Evolutionary conservation across 1,284 basidiomycete genomes (phyloP), one percentile per base, ranked within the genome.

Genomic region (Cutaneotrichosporon spelunceum): DNA sequence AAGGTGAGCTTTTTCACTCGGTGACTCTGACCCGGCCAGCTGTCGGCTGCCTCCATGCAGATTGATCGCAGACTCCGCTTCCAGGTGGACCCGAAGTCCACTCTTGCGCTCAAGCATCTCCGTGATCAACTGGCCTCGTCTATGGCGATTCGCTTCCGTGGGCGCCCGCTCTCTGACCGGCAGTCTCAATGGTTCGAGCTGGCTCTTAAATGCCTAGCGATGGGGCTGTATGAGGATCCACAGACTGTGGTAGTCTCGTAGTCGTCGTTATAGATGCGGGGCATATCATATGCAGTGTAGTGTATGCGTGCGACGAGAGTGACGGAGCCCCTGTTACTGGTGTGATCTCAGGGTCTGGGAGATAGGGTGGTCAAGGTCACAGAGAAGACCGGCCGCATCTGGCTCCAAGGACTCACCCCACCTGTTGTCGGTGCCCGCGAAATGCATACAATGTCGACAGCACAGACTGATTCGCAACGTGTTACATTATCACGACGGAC

Each of bases 11-110:
- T 27, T 14, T 11, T 2, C 9, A 29, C n/a, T 13, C 27, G 16
- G 39, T n/a, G 6, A 44, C 24, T 27, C 47, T 54, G 45, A 39
- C 48, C 27, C 9, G 13, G 70, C 24, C 6, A 95, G 90, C 80
- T 91, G 42, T 81, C 86, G 21, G 86, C 91, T 0, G 83, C 88
- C 62, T 85, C 84, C 11, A 82, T 87, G n/a, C 83, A 85, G 58
- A 83, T 98, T 60, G 95, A 98, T 75, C 87, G 91, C 56, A 95
- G 91, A 78, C 83, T 94, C 76, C 86, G 85, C 64, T 91, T 89
- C 72, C 84, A 83, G 39, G 77, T 91, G 11, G 72, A 85, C 1
- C 85, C 89, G 1, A 92, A 89, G 79, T 81, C 87, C 0, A 86
- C 86, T 59, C 76, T 95, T 48, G 93, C 93, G 0, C 81, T 98